Evolutionary conservation across 2,329 filamentous ascomycete species (phyloP).

Genomic region (Ophiostoma sp.): DNA sequence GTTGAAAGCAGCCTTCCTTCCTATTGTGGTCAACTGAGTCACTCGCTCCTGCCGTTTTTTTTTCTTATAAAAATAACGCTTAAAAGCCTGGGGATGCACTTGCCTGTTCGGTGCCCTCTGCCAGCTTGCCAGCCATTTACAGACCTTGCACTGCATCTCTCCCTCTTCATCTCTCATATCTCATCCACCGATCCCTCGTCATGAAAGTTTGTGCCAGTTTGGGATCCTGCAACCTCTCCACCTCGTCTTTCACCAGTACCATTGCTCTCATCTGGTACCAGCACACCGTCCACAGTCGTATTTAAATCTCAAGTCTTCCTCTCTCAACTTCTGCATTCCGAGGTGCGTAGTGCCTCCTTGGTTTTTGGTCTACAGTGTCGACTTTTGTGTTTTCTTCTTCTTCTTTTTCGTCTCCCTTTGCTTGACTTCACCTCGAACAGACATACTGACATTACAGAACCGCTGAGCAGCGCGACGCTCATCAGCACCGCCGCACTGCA

Average conservation of each 20-base stretch:
- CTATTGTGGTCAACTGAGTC: constrained; percentile 9
- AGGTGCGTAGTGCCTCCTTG: neutral
- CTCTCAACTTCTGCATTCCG: neutral
- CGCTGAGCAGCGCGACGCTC: neutral
- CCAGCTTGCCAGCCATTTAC: neutral
- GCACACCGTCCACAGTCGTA: neutral
- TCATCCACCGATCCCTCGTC: neutral
- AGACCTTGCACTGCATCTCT: neutral
- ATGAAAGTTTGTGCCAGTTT: neutral
- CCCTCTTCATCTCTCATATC: neutral
- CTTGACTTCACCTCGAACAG: neutral
- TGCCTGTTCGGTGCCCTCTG: no score
- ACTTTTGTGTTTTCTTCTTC: no score
- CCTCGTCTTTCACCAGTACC: neutral
- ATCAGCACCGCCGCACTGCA: neutral
- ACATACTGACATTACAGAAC: neutral
- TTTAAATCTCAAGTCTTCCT: neutral
- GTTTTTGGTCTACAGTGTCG: no score
- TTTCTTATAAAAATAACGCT: neutral
- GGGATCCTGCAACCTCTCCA: neutral
- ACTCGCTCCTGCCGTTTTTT: constrained; percentile 18
- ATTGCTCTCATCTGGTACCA: neutral
- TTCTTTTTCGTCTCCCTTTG: neutral
- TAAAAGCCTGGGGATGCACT: neutral
- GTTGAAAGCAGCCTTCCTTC: neutral